phyloP scores from a whole-genome alignment of 1,284 basidiomycete genomes.

The Mrakiaceae sp. region DNA sequence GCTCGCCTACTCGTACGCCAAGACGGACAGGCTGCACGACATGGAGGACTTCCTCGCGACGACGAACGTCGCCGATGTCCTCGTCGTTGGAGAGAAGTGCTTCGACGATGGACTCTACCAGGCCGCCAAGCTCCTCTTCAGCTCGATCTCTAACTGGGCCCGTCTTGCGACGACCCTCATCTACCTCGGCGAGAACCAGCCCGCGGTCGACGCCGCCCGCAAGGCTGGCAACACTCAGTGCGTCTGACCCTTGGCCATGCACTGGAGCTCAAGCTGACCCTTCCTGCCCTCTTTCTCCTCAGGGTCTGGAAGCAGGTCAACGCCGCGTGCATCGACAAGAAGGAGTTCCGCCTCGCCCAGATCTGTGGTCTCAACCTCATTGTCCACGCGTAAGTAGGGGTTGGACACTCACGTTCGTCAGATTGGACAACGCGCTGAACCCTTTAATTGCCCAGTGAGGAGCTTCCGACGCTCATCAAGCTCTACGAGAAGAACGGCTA shows the following conservation, averaged over 20 bases:
- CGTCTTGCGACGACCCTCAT: conserved; percentile 95
- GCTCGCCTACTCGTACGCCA: conserved; percentile 90
- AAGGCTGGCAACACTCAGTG: conserved; percentile 98
- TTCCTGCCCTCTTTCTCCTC: background rate
- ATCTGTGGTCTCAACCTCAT: conserved; percentile 95
- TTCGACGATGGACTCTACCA: conserved; percentile 98
- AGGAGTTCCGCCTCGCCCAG: conserved; percentile 93
- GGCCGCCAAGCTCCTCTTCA: conserved; percentile 89
- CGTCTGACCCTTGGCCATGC: conserved; percentile 27
- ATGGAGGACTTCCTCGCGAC: conserved; percentile 99
- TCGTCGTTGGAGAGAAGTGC: conserved; percentile 96
- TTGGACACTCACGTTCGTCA: conserved; percentile 24
- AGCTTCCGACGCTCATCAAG: conserved; percentile 67
- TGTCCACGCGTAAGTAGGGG: conserved; percentile 63
- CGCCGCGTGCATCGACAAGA: conserved; percentile 93
- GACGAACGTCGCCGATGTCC: conserved; percentile 96
- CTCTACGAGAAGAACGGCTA: conserved; percentile 85
- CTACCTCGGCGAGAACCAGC: conserved; percentile 95
- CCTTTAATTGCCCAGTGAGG: conserved; percentile 49
- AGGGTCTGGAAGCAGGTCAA: conserved; percentile 99
- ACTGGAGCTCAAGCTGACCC: conserved; percentile 15
- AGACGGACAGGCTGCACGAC: conserved; percentile 91
- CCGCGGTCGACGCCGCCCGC: conserved; percentile 93
- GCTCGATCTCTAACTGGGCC: conserved; percentile 97
- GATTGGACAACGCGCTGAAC: background rate